Percentiles rank a stretch among this genome's conserved stretches.
phyloP scores from a whole-genome alignment of 139 green algal genomes.

The Coelastrella sp. region DNA sequence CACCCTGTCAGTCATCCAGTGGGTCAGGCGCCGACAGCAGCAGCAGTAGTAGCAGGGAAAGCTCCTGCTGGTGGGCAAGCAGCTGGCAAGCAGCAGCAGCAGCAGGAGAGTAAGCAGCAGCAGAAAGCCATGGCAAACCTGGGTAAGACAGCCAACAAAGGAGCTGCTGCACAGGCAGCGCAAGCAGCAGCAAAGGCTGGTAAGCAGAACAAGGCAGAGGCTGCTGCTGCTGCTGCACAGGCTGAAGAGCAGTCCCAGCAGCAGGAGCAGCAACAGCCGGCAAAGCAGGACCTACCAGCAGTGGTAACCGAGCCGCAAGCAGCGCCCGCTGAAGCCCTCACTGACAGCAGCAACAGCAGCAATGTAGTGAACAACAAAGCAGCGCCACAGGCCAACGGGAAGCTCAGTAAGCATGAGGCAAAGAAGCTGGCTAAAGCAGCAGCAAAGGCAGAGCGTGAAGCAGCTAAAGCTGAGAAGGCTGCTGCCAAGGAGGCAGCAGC shows the following conservation, averaged over 20 bases:
- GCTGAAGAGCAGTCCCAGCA: not conserved
- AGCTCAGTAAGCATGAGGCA: slow-evolving; percentile 15
- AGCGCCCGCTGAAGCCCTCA: not conserved
- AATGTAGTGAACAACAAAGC: not conserved
- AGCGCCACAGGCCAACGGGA: slow-evolving; percentile 7
- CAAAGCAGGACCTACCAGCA: not conserved
- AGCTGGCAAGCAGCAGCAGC: slow-evolving; percentile 10
- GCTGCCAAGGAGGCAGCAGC: slow-evolving; percentile 14
- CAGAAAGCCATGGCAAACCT: slow-evolving; percentile 12
- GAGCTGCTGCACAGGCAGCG: not conserved
- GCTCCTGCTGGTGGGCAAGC: not conserved
- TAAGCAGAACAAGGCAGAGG: not conserved
- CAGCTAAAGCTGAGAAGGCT: not conserved
- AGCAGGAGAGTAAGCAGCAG: slow-evolving; percentile 24
- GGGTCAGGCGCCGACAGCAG: not conserved
- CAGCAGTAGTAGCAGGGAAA: slow-evolving; percentile 21
- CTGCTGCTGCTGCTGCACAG: not conserved
- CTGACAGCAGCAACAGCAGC: slow-evolving; percentile 19
- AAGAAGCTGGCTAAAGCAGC: slow-evolving; percentile 32
- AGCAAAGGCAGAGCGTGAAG: slow-evolving; percentile 4
- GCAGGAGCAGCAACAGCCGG: not conserved
- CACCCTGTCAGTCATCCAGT: slow-evolving; percentile 26
- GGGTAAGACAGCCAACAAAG: not conserved
- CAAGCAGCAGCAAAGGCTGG: slow-evolving; percentile 6
- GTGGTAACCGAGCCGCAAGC: too few relatives aligned